Conservation (phyloP, 78 protist genomes). For the Dictyostelium intermedium region DNA sequence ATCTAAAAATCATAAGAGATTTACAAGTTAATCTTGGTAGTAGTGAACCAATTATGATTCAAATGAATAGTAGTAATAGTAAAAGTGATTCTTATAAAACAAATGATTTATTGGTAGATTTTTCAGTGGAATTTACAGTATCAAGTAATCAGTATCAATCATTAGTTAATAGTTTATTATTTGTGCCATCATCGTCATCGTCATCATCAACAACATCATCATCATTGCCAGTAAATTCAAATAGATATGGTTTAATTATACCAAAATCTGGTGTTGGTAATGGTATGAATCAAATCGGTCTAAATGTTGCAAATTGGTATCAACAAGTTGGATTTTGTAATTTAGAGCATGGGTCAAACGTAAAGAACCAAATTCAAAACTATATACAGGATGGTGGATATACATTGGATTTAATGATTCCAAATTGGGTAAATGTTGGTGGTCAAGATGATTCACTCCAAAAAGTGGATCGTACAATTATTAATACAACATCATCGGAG, state of each 20-base stretch:
- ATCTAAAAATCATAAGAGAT: background rate
- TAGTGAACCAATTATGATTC: background rate
- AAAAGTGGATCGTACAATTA: background rate
- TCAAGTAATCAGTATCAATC: background rate
- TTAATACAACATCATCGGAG: background rate
- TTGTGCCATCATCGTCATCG: background rate
- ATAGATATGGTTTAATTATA: background rate
- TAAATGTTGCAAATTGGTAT: background rate
- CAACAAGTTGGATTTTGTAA: background rate
- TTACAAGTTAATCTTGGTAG: background rate
- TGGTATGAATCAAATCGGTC: background rate
- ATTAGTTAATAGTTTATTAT: background rate
- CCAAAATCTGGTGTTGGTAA: background rate
- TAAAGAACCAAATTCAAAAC: conserved; percentile 11
- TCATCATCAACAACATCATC: background rate
- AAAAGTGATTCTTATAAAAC: background rate
- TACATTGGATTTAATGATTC: background rate
- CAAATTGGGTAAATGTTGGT: background rate
- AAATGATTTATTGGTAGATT: background rate
- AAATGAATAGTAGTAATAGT: background rate
- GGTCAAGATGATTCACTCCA: background rate
- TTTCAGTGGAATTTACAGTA: background rate
- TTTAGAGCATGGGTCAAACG: background rate
- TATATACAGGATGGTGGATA: background rate
- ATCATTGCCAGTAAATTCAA: too few relatives aligned